Evolutionary conservation across 768 basidiomycete genomes (phyloP), one percentile per base, ranked within the genome.

Genomic region (Megacollybia marginata): DNA sequence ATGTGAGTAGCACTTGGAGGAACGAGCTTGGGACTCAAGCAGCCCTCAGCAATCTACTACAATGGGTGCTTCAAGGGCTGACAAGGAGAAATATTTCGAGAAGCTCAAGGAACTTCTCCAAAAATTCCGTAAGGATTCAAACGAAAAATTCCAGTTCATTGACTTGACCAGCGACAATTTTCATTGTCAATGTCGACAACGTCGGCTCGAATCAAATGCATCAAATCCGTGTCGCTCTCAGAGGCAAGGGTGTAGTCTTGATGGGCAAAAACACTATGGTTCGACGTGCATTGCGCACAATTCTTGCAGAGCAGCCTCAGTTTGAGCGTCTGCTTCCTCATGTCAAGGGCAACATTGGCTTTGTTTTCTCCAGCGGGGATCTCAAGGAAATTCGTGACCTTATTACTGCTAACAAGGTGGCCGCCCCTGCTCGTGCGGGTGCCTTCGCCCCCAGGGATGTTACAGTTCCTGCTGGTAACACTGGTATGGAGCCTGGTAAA

Each of bases 241-340:
- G 96, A 61, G 92, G 93, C 63, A 92, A 90, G 69, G 96, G 91
- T 75, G 74, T 93, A 53, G 93, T 99, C 57, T 72, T 99, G 61
- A 99, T 99, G 96, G 96, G 96, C 66, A 99, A 99, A 77, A 99
- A 99, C 85, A 99, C 96, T 66, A 97, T 98, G 95, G 94, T 99
- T 62, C 91, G 96, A 75, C 92, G 96, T 62, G 96, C 93, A 53
- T 80, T 99, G 55, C 92, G 96, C 56, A 78, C 85, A 62, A 83
- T 97, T 71, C 83, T 97, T 64, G 53, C 79, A 57, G 96, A 98
- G 61, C 77, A 73, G 76, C 96, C 95, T 48, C 86, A 93, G 65
- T 94, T 86, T 75, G 96, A 99, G 76, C 88, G 83, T 63, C 88
- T 99, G 70, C 86, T 99, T 52, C 95, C 93, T 56, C 82, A 89